Evolutionary conservation across 176 grass and related monocot species (phyloP), one percentile per base, ranked within the genome.

Genomic region (Oryza punctata): DNA sequence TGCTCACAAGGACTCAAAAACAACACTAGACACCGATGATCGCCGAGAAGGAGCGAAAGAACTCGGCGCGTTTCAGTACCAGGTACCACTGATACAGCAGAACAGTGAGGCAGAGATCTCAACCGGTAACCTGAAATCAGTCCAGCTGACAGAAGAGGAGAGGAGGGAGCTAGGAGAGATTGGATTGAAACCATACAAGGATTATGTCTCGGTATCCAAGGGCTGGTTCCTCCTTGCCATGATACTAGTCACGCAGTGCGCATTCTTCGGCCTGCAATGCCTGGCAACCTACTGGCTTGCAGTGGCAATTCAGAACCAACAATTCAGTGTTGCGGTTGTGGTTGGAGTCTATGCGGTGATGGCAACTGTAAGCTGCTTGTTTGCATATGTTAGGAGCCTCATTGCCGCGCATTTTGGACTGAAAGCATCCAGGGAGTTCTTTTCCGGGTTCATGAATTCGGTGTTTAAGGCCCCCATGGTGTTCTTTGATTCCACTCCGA

Each of bases 401-500:
- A 41, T 90, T 12, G 82, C 91, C 13, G 96, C 96, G 15, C 72
- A 90, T 67, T 87, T 95, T 68, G 96, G 96, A 65, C 75, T 95
- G n/a, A 93, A 86, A 78, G 96, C 91, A 6, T 98, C 96, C 3
- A 93, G 80, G 65, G 93, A 92, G 71, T 98, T 98, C 80, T 98
- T 98, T 15, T 83, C 89, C 0, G 80, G 78, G 6, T 90, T 95
- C 91, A 95, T 98, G 87, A 91, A 95, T 87, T 98, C 93, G 3
- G 65, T 98, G 35, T 97, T 97, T 64, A 91, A 86, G 63, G 90
- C 92, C 18, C 95, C 95, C 21, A 97, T 97, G 95, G 21, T 92
- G 2, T 97, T 97, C 75, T 94, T 97, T 29, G 90, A 97, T 80
- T 97, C 92, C 35, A 97, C 95, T 85, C 95, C 92, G 0, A 91